phyloP scores from a whole-genome alignment of 495 filamentous ascomycete genomes.

The Trichoderma virens region DNA sequence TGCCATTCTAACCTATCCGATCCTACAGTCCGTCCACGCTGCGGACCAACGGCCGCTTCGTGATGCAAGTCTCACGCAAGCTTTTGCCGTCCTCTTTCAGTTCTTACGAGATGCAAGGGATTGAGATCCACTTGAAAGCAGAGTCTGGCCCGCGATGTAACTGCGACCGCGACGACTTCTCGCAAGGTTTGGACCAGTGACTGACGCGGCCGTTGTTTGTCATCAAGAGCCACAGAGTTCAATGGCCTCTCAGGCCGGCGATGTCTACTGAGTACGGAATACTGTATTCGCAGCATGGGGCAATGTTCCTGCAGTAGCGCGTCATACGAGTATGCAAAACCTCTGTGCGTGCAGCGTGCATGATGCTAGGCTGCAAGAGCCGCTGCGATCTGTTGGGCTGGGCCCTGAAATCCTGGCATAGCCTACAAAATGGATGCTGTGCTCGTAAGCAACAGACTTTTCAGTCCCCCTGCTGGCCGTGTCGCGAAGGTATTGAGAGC shows the following conservation, averaged over 20 bases:
- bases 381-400: not conserved
- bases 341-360: not conserved
- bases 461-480: too few relatives aligned
- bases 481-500: too few relatives aligned
- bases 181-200: too few relatives aligned
- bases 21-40: not conserved
- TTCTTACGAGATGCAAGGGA: not conserved
- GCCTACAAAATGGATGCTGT: not conserved
- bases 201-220: too few relatives aligned
- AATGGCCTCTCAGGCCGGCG: not conserved
- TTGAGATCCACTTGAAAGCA: too few relatives aligned
- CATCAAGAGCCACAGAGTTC: too few relatives aligned
- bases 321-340: not conserved
- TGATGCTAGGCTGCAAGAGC: not conserved
- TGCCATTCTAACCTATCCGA: not conserved
- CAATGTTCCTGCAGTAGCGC: conserved; percentile 6
- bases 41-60: not conserved
- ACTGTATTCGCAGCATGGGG: not conserved
- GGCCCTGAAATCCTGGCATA: not conserved
- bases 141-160: too few relatives aligned
- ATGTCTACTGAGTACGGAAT: not conserved
- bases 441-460: not conserved
- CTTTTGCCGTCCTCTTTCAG: not conserved
- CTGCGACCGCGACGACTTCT: too few relatives aligned
- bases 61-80: not conserved